phyloP scores from a whole-genome alignment of 2,329 filamentous ascomycete genomes.

The Aspergillus hiratsukae region DNA sequence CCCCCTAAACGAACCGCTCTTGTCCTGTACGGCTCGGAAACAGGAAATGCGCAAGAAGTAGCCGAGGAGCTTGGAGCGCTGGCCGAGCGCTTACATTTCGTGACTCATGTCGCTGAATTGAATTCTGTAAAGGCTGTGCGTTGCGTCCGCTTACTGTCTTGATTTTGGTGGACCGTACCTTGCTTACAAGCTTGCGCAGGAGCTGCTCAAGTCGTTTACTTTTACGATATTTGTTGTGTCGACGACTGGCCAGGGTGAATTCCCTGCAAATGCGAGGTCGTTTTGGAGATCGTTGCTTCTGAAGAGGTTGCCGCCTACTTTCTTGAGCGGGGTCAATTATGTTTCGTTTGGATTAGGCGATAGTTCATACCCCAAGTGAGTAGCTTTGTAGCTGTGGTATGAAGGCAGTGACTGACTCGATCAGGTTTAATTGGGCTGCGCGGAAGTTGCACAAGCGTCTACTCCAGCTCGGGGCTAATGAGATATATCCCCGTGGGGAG shows the following conservation, averaged over 20 bases:
- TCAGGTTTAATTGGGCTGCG: conserved; percentile 86
- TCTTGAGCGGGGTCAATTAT: conserved; percentile 66
- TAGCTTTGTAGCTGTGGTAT: neutral
- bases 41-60: conserved; percentile 87
- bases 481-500: conserved; percentile 75
- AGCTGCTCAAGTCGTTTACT: conserved; percentile 31
- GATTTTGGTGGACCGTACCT: neutral
- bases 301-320: conserved; percentile 68
- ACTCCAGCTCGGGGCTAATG: conserved; percentile 72
- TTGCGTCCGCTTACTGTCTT: too few relatives aligned
- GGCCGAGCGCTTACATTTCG: conserved; percentile 73
- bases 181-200: conserved; percentile 16
- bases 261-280: conserved; percentile 73
- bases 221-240: conserved; percentile 70
- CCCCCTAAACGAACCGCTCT: conserved; percentile 50
- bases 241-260: conserved; percentile 90
- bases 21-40: conserved; percentile 90
- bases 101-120: conserved; percentile 70
- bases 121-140: conserved; percentile 71
- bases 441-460: conserved; percentile 83
- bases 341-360: conserved; percentile 89
- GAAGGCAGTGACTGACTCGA: conserved; percentile 2
- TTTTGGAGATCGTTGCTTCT: conserved; percentile 85
- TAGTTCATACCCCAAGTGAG: conserved; percentile 85
- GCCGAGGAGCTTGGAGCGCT: conserved; percentile 76